Conservation (phyloP, 1,284 basidiomycete genomes). For the Mixia osmundae region DNA sequence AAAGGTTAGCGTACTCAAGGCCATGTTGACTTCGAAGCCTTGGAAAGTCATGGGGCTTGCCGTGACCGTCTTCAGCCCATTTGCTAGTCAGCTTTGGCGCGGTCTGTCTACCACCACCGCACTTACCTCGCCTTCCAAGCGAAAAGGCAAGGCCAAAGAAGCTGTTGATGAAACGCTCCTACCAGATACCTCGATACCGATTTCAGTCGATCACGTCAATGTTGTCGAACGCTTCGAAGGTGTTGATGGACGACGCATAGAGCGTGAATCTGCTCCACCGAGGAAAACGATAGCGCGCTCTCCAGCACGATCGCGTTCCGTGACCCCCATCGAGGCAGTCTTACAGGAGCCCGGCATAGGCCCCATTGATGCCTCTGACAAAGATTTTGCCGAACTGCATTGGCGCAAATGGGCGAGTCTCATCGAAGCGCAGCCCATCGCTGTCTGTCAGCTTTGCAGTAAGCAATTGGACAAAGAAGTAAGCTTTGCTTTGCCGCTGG, state of each 20-base stretch:
- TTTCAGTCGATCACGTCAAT: too few relatives aligned
- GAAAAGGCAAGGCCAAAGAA: neutral
- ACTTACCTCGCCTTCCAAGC: neutral
- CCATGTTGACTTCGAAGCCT: constrained; percentile 12
- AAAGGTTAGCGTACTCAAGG: constrained; percentile 18
- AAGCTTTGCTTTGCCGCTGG: constrained; percentile 15
- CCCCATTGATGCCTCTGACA: neutral
- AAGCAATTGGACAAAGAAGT: constrained; percentile 30
- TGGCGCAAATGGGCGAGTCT: constrained; percentile 6
- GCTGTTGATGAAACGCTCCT: neutral
- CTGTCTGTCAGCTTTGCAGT: constrained; percentile 34
- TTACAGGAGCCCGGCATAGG: neutral
- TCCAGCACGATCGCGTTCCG: neutral
- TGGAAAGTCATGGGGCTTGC: constrained; percentile 9
- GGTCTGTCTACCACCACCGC: constrained; percentile 5
- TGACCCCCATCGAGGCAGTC: constrained; percentile 2
- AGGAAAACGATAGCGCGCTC: constrained; percentile 18
- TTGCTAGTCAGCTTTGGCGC: constrained; percentile 9
- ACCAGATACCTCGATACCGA: too few relatives aligned
- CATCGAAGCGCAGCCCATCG: constrained; percentile 8
- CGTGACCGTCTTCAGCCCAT: constrained; percentile 8
- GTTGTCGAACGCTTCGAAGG: too few relatives aligned
- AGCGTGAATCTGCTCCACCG: constrained; percentile 18
- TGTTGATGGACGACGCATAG: too few relatives aligned
- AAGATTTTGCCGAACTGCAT: constrained; percentile 1